Evolutionary conservation across 106 monocot species (phyloP).

Genomic region (Dendrobium nobile): DNA sequence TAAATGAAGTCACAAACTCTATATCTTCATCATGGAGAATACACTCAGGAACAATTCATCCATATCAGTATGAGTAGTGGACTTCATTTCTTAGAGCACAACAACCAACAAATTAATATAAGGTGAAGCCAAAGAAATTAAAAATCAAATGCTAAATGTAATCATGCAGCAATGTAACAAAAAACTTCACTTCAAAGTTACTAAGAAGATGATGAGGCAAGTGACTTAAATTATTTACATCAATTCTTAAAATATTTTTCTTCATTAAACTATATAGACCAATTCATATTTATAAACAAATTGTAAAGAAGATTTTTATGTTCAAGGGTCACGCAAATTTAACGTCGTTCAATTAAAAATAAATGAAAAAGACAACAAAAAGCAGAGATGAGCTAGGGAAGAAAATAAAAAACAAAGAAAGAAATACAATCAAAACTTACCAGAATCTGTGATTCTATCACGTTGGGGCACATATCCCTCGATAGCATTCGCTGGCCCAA

Average conservation of each 20-base stretch:
- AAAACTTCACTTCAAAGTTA: background rate
- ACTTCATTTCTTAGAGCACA: background rate
- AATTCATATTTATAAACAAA: background rate
- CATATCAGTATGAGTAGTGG: background rate
- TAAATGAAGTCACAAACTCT: too few species aligned
- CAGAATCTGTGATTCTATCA: conserved; percentile 32
- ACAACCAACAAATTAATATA: background rate
- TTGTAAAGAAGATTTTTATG: background rate
- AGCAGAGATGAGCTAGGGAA: background rate
- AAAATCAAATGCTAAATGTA: background rate
- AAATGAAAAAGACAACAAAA: background rate
- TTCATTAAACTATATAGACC: background rate
- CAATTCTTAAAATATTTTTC: background rate
- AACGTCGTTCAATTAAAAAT: background rate
- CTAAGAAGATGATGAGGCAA: background rate
- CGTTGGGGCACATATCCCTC: conserved; percentile 76
- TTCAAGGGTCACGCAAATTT: background rate
- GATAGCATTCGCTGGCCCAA: conserved; percentile 62
- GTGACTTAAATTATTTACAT: background rate
- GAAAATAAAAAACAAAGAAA: background rate
- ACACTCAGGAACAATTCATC: too few species aligned
- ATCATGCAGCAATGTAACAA: background rate
- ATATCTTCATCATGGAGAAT: too few species aligned
- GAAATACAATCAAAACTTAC: background rate
- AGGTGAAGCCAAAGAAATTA: background rate